Base-by-base conservation (phyloP, 352 stramenopile genomes). In the Phytophthora sojae region DNA sequence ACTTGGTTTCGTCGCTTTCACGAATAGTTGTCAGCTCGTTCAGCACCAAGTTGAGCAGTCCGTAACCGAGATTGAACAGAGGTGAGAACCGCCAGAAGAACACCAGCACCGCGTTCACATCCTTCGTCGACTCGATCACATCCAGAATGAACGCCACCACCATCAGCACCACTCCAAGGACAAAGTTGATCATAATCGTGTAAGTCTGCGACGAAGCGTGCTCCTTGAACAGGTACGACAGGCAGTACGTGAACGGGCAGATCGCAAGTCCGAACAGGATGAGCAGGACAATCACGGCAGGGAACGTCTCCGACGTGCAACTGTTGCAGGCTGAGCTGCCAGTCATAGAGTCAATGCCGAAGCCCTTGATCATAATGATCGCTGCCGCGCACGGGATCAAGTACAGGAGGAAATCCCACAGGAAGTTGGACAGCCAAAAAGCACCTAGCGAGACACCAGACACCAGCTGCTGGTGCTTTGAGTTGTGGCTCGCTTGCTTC, bases 391-490 rank as follows among this genome's bases (percentile, higher is more conserved):
- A 85, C 32, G 88, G 82, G 6, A 98, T 79, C 47, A 97, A 69
- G 80, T 98, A 99, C 52, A 96, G 92, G 23, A 96, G 57, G 30
- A 97, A 78, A 73, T 99, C 96, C 87, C 95, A 99, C 7, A 96
- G 55, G 61, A 92, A 98, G 44, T 97, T 99, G n/a, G 95, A 93
- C 3, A 98, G 44, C 98, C 98, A 99, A 71, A 99, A 99, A 0
- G 95, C 92, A 1, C 67, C 69, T 9, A 99, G 83, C 35, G 90
- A 93, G 0, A 99, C 96, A 11, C 98, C 98, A 0, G 92, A 97
- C 26, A 99, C 97, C 76, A 88, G 92, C 71, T 98, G 95, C 79
- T 98, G 91, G 84, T 99, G 98, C 76, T 99, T 99, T 2, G 96
- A 94, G 75, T 99, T 99, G 71, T 89, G 77, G 9, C 72, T 75